Conservation (phyloP, 1,284 basidiomycete species). For the Ganoderma sp. region DNA sequence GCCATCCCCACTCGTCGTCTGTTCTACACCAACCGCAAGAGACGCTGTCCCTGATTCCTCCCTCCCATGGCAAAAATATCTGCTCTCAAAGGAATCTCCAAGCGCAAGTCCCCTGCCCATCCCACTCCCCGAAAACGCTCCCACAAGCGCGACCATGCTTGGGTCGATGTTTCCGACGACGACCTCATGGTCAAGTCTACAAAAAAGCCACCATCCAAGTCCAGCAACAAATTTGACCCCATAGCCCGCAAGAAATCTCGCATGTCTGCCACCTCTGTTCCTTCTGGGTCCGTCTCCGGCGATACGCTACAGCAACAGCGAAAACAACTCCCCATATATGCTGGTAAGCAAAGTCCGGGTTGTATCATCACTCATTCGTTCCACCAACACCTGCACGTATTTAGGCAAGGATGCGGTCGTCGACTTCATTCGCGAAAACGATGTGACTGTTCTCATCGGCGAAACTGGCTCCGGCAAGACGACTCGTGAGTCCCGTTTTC, state of each 20-base stretch:
- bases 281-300: constrained; percentile 19
- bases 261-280: constrained; percentile 20
- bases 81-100: constrained; percentile 33
- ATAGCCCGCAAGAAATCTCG: constrained; percentile 32
- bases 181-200: constrained; percentile 35
- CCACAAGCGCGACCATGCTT: constrained; percentile 36
- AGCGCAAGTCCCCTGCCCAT: constrained; percentile 19
- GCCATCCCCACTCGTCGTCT: not conserved
- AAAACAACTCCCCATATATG: constrained; percentile 77
- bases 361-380: not conserved
- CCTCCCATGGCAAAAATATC: constrained; percentile 32
- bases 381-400: not conserved
- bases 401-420: constrained; percentile 79
- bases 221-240: constrained; percentile 22
- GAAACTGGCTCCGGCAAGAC: constrained; percentile 99
- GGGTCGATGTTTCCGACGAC: constrained; percentile 41
- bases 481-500: constrained; percentile 69
- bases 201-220: constrained; percentile 22
- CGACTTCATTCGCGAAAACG: constrained; percentile 75
- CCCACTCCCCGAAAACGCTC: constrained; percentile 22
- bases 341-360: constrained; percentile 52
- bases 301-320: constrained; percentile 62
- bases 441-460: constrained; percentile 91
- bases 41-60: constrained; percentile 4
- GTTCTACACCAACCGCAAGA: constrained; percentile 18